These are phyloP conservation scores for Boletus subcaerulescens DNA, from an alignment of 768 basidiomycete species.

Conservation along the genomic window DNA sequence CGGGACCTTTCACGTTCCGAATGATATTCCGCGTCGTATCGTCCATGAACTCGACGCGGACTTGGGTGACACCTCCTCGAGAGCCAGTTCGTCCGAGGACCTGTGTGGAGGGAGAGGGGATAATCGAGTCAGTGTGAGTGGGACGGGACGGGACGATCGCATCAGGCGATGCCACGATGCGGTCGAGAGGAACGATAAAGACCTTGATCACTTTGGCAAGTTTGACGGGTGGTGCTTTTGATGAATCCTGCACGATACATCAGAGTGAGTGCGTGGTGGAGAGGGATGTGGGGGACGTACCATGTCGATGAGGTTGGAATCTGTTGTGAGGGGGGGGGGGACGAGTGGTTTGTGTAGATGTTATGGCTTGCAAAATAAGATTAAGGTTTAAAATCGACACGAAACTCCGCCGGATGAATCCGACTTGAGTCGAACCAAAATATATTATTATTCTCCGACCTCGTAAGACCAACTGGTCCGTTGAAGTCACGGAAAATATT, in stretches of 20 bases:
- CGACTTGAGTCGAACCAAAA: no score
- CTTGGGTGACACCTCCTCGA: slow-evolving; percentile 98
- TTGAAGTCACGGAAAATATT: no score
- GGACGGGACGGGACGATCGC: not conserved
- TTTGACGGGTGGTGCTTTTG: slow-evolving; percentile 90
- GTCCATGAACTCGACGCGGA: slow-evolving; percentile 99
- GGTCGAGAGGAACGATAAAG: not conserved
- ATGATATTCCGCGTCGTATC: slow-evolving; percentile 94
- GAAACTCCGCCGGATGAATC: slow-evolving; percentile 22
- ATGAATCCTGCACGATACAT: slow-evolving; percentile 55
- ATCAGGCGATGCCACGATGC: no score
- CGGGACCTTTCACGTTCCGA: slow-evolving; percentile 98
- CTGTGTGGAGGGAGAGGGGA: slow-evolving; percentile 35
- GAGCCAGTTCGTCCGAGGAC: slow-evolving; percentile 98
- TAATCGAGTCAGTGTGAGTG: not conserved
- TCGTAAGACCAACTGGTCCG: no score
- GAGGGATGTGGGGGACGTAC: slow-evolving; percentile 13
- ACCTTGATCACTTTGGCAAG: slow-evolving; percentile 98
- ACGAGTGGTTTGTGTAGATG: slow-evolving; percentile 9
- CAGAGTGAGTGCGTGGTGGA: not conserved
- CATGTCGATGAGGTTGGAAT: slow-evolving; percentile 17
- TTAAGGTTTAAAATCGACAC: slow-evolving; percentile 17
- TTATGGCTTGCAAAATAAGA: slow-evolving; percentile 10
- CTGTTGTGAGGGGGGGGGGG: not conserved
- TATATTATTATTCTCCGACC: no score